Base-by-base conservation (phyloP, 768 basidiomycete genomes). In the Cystobasidium tubakii region DNA sequence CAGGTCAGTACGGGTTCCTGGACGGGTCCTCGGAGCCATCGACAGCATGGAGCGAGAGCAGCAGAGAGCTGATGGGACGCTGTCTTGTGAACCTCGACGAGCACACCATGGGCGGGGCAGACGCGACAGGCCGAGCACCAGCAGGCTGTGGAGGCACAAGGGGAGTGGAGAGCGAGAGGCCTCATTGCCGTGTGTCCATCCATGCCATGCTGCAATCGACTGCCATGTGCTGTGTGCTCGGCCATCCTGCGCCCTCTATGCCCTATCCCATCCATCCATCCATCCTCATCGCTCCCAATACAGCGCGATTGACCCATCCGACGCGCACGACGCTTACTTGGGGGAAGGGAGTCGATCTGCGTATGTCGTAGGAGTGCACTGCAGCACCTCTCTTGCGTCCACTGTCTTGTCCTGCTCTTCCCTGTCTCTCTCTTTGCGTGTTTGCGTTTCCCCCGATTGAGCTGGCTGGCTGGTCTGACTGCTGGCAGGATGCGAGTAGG, bases 381-480 rank as follows among this genome's bases (percentile, higher is more conserved):
- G 39, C 39, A 39, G 39, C 39, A 39, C 39, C 21, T n/a, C 46
- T 50, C 9, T 9, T n/a, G 46, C n/a, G 42, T 50, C 46, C n/a
- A 3, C 46, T 50, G 46, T 50, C 42, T 50, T 19, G 10, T 50
- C 10, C n/a, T n/a, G n/a, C 46, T 50, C 46, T 15, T 50, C 46
- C 4, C 46, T 50, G 15, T 50, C 46, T 6, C 46, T 50, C 46
- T 50, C 10, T 21, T 19, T 50, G 15, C n/a, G 15, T 50, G 15
- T 50, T n/a, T 50, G 15, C n/a, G 15, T 12, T 50, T 50, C 46
- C 46, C 46, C 46, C 46, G n/a, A 50, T 50, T 50, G 46, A 50
- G 46, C 46, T 50, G 46, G 46, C 46, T 50, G 46, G 46, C 46
- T 50, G 46, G 39, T n/a, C n/a, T n/a, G n/a, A n/a, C 39, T 39